A percentile compares a stretch with the other conserved stretches of the same genome.
phyloP scores from a whole-genome alignment of 1,284 basidiomycete species.

The Ceratobasidium sp. region DNA sequence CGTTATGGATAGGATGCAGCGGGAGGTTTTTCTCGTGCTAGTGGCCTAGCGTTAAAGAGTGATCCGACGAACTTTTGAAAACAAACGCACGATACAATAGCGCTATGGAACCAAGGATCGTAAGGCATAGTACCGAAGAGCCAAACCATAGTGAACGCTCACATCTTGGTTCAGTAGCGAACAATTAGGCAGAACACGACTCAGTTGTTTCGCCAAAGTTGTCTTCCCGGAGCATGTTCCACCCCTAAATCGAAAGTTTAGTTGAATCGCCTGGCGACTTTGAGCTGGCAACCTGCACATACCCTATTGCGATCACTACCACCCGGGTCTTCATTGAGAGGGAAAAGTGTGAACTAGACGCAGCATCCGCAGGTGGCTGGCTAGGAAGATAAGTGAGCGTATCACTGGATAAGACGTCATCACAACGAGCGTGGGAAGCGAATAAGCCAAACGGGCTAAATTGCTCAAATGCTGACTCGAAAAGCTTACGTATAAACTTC shows the following conservation, averaged over 20 bases:
- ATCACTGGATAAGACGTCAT: too few relatives aligned
- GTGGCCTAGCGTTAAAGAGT: background rate
- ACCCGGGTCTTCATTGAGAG: too few relatives aligned
- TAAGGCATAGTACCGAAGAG: background rate
- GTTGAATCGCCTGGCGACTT: too few relatives aligned
- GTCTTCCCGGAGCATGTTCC: slow-evolving; percentile 35
- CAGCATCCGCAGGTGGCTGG: too few relatives aligned
- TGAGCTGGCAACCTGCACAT: too few relatives aligned
- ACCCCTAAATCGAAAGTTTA: background rate
- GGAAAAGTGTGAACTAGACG: too few relatives aligned
- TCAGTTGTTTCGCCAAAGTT: slow-evolving; percentile 29
- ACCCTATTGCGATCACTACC: too few relatives aligned
- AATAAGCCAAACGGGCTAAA: too few relatives aligned
- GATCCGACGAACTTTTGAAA: background rate
- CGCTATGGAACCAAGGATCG: background rate
- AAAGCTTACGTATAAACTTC: too few relatives aligned
- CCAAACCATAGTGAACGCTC: background rate
- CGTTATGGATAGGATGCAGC: background rate
- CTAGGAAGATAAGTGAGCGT: too few relatives aligned
- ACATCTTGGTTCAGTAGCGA: slow-evolving; percentile 33
- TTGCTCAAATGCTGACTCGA: too few relatives aligned
- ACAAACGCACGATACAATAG: background rate
- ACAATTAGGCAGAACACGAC: slow-evolving; percentile 11
- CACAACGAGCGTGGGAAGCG: too few relatives aligned
- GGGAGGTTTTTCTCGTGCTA: slow-evolving; percentile 20